Base-by-base conservation (phyloP, 352 stramenopile species). In the Pythium rhizo-oryzae region DNA sequence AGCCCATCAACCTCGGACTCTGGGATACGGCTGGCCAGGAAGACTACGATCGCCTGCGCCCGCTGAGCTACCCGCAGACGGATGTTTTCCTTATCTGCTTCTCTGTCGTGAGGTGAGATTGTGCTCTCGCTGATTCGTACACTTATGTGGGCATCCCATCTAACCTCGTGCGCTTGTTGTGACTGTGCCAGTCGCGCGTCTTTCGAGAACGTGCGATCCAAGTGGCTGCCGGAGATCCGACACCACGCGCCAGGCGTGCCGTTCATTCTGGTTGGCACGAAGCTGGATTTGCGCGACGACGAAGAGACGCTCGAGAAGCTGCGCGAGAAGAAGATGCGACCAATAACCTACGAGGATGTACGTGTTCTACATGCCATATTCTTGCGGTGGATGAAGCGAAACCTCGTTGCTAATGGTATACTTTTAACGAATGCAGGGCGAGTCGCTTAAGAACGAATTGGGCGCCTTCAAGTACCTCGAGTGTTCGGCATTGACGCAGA, bases 21-120 rank as follows among this genome's bases (percentile, higher is more conserved):
- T 99, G 96, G 96, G 96, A 99, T 88, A 99, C 96, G 3, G 96
- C 96, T 19, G 96, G 96, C 50, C 96, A 99, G 76, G 96, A 99
- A 68, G 96, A 99, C 81, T 99, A 99, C 77, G 96, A 99, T 71
- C 88, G 95, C 30, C 72, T 99, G 59, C 89, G 96, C 35, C 94
- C 96, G 55, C 77, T 99, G 50, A 98, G 89, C 62, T 99, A 99
- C 79, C 96, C 96, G 15, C 91, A 98, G 76, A 99, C 96, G 21
- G 93, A 99, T 64, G 93, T 99, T 16, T 99, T 99, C 63, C 81
- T 99, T 28, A 92, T 99, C 67, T 99, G 95, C 73, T 99, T 98
- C 76, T 97, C 92, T 25, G 92, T 99, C 66, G 92, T 97, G 43
- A 96, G 83, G 81, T 90, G 59, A 12, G 71, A 19, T n/a, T 8